Percentiles rank a stretch among this genome's conserved stretches.
These are phyloP conservation scores for Aspergillus homomorphus DNA, from an alignment of 495 filamentous ascomycete genomes.

Conservation along the genomic window DNA sequence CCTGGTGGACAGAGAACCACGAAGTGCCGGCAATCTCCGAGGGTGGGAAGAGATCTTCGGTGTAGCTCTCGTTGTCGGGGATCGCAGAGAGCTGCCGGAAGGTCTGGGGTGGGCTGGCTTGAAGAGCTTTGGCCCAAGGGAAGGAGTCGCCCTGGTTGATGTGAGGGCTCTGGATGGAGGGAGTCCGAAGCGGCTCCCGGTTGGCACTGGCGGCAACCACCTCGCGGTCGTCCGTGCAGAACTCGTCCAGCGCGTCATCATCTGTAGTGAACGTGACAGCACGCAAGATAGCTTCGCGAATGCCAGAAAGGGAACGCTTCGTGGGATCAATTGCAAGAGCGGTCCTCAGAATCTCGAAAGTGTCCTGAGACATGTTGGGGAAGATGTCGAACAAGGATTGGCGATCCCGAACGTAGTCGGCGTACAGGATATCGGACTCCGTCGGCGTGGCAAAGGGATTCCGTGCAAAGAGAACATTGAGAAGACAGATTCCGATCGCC, in stretches of 20 bases:
- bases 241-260: constrained; percentile 86
- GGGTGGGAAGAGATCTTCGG: constrained; percentile 84
- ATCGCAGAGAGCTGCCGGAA: constrained; percentile 85
- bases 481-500: constrained; percentile 91
- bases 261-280: constrained; percentile 92
- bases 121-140: constrained; percentile 91
- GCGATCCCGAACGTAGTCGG: constrained; percentile 87
- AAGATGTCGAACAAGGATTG: constrained; percentile 98
- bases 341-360: constrained; percentile 84
- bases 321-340: constrained; percentile 86
- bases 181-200: constrained; percentile 92
- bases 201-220: constrained; percentile 75
- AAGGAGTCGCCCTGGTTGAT: constrained; percentile 77
- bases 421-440: constrained; percentile 80
- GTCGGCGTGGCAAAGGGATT: constrained; percentile 91
- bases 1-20: constrained; percentile 67
- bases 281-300: constrained; percentile 71
- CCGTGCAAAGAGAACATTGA: constrained; percentile 93
- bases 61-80: constrained; percentile 70
- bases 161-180: constrained; percentile 86
- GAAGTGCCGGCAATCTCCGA: constrained; percentile 68
- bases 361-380: constrained; percentile 96
- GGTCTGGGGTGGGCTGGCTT: constrained; percentile 68
- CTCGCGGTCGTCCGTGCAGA: constrained; percentile 78
- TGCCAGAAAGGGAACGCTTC: constrained; percentile 76